Base-by-base conservation (phyloP, 1,284 basidiomycete genomes). In the Wolfiporia cocos region DNA sequence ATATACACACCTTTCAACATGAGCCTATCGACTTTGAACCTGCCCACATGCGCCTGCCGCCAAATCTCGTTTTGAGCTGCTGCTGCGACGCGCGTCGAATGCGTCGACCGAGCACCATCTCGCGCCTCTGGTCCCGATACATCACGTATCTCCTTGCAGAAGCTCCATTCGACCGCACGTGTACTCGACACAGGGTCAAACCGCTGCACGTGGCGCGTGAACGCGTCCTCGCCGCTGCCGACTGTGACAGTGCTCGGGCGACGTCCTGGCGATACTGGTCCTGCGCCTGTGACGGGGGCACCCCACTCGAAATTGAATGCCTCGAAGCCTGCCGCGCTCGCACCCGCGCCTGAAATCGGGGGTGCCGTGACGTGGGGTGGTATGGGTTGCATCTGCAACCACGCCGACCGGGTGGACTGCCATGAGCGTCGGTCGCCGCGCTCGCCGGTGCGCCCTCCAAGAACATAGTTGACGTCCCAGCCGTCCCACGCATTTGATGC, bases 21-120 rank as follows among this genome's bases (percentile, higher is more conserved):
- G 40, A 68, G 63, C 44, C 74, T 66, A 39, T 74, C 71, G 2
- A 86, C 77, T 53, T 69, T 80, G 61, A 81, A 84, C 42, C 71
- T 63, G 21, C 86, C 86, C 21, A 81, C 70, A 34, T 74, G 65
- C n/a, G 73, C 69, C 53, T 79, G 83, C 42, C 68, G 64, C 84
- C 86, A 88, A 43, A 78, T 64, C 52, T 88, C 85, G 47, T 78
- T 74, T 6, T 70, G 61, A 23, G 74, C 71, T 3, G 76, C 60
- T 23, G 59, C 54, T 67, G 76, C 74, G 15, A 15, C 39, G 7
- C 29, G 31, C 14, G 33, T 15, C n/a, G 62, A 58, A 36, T 40
- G 38, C 31, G 42, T 44, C 24, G 43, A 47, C 49, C 39, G 50
- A 47, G 57, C 19, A 11, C 53, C 43, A 18, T 53, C 33, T 15